Evolutionary conservation across 331 rosid genomes (phyloP), one percentile per base, ranked within the genome.

Genomic region (Phaseolus coccineus): DNA sequence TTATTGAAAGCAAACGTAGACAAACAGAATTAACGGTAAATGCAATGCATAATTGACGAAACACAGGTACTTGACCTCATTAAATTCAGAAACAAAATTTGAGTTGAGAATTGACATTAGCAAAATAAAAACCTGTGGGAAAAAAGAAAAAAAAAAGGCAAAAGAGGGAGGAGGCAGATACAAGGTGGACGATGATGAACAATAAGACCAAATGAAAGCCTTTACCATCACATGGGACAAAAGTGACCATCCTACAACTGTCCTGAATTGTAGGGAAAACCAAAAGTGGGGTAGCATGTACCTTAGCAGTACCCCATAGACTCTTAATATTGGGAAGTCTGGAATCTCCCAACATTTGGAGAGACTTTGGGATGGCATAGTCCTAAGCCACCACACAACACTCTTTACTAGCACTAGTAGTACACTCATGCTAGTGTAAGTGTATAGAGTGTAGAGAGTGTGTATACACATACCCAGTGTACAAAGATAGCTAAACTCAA

Each of bases 191-290:
- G 66, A 89, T 57, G 80, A 87, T 84, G 85, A 82, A 61, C 8
- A 52, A 19, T 12, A 70, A 15, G 72, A 78, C 88, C 73, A 78
- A 83, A 79, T 73, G 77, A 76, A 78, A 74, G 15, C 33, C 79
- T 80, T 77, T 82, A 59, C n/a, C 79, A 81, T 76, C 83, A 90
- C 24, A 84, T 67, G 85, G 85, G 91, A 89, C 89, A 87, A 91
- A 88, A 83, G 89, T 84, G 80, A 77, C 77, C 74, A 88, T 89
- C 84, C 76, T 30, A 78, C 91, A 87, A 87, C 91, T 84, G 88
- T 87, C 75, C 71, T 78, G 28, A 84, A 86, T 84, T 64, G 74
- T 59, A 25, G 72, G 74, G 12, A 28, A 80, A 84, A 59, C 75
- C 11, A 58, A 62, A 81, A 80, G 73, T 67, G 50, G 80, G 35